Conservation (phyloP, 768 basidiomycete species). For the Amanita fuliginea region DNA sequence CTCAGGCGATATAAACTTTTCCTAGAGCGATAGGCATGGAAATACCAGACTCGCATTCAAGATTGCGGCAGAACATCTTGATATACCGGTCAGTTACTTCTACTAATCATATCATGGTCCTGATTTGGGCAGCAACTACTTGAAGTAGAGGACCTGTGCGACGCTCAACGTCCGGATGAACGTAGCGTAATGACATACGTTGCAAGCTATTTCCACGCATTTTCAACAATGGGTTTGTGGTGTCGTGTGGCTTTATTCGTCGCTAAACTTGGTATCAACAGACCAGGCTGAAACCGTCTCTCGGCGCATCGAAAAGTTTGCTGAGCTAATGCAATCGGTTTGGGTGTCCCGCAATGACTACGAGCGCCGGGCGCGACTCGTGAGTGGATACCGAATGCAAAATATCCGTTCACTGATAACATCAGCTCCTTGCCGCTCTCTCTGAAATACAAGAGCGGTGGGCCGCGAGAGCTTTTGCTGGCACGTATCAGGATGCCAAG, state of each 20-base stretch:
- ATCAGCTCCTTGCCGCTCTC: constrained; percentile 57
- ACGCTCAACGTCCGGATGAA: constrained; percentile 83
- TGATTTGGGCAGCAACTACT: constrained; percentile 62
- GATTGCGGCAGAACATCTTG: constrained; percentile 79
- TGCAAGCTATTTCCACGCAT: constrained; percentile 96
- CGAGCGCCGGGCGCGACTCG: constrained; percentile 70
- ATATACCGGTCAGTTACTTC: constrained; percentile 65
- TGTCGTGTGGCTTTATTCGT: background rate
- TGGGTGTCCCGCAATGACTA: constrained; percentile 89
- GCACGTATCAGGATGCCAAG: constrained; percentile 77
- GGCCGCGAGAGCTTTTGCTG: constrained; percentile 52
- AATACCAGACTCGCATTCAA: constrained; percentile 85
- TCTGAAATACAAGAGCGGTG: constrained; percentile 59
- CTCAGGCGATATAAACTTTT: constrained; percentile 6
- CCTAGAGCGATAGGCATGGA: constrained; percentile 60
- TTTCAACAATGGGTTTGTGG: constrained; percentile 84
- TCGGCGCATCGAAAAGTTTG: constrained; percentile 90
- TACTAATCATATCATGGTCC: constrained; percentile 1
- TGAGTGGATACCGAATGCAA: constrained; percentile 19
- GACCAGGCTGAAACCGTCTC: constrained; percentile 95
- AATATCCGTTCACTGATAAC: constrained; percentile 6
- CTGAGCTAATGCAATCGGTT: constrained; percentile 88
- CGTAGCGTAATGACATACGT: constrained; percentile 98
- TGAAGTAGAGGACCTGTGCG: constrained; percentile 93
- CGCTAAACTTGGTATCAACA: constrained; percentile 17